Evolutionary conservation across 164 flowering plant genomes (phyloP), one percentile per base, ranked within the genome.

Genomic region (Kingdonia uniflora): DNA sequence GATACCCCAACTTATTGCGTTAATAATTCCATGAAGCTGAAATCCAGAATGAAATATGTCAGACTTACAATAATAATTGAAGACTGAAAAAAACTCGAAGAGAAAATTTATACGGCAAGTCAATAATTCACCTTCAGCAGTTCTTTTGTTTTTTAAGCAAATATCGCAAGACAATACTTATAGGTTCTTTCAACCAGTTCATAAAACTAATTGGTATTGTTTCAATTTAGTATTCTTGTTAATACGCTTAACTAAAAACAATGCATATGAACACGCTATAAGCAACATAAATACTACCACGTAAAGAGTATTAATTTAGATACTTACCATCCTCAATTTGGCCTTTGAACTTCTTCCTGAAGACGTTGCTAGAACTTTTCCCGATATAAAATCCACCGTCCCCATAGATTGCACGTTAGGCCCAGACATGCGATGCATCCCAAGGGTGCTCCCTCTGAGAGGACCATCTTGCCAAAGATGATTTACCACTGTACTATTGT

Each of bases 21-120:
- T 85, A 33, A 85, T 55, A 42, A 82, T 72, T 41, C 96, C 96
- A 62, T 88, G 96, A 62, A 72, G 64, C 96, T 87, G 81, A 43
- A 65, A 56, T 29, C 24, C n/a, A n/a, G n/a, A n/a, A n/a, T n/a
- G n/a, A n/a, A n/a, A n/a, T n/a, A n/a, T n/a, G n/a, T n/a, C n/a
- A n/a, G n/a, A n/a, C n/a, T n/a, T n/a, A n/a, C n/a, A 17, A 25
- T 39, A 26, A 44, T 11, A 23, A 10, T 45, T 35, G 49, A 19
- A n/a, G n/a, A n/a, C n/a, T n/a, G n/a, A 45, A 19, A 19, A 19
- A 19, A 45, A 14, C 13, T 19, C 5, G 11, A 1, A 19, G 6
- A 29, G 8, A 3, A 29, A 29, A 8, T 29, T 29, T 29, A 29
- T 8, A 29, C 4, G 35, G 35, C 35, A 29, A 8, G 8, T 3